Evolutionary conservation across 176 grass and related monocot species (phyloP), one percentile per base, ranked within the genome.

Genomic region (Aegilops bicornis): DNA sequence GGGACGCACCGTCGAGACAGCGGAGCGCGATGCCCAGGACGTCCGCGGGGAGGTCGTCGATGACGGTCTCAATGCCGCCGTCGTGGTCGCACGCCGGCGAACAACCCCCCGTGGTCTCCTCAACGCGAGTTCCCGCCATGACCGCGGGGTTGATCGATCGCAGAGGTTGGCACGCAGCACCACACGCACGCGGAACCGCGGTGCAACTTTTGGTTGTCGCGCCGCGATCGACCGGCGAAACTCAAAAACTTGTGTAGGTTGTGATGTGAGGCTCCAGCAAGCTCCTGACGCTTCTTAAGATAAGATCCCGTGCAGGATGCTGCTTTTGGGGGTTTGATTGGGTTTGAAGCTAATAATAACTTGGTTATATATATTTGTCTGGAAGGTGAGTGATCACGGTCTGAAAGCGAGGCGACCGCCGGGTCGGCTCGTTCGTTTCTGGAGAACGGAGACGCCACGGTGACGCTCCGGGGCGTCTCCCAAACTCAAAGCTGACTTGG

Each of bases 31-130:
- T 81, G 3, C 22, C 79, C 15, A 97, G 40, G 47, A 93, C 82
- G 70, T 97, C 95, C 29, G 27, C 47, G 47, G 91, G 95, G 10
- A 97, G 87, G 79, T 97, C 92, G 42, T 93, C 79, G 42, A 97
- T 84, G 48, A 37, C 80, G 9, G 77, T 75, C 24, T 29, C 69
- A 23, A 45, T 72, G 22, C 16, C 47, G 31, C 59, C 40, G 40
- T 29, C 14, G 5, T 0, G 63, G 42, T 8, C 29, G 19, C 30
- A 56, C 30, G 79, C 58, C 48, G 76, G 70, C 13, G 19, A 39
- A 36, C 50, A 11, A 19, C 19, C 8, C 5, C 23, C 15, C 19
- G 2, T 8, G 42, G 35, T 22, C 14, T 50, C 30, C 20, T 70
- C 64, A 32, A 10, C 29, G 50, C 5, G 65, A 48, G 30, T 6